Evolutionary conservation across 768 basidiomycete genomes (phyloP).

Genomic region (Russula virescens): DNA sequence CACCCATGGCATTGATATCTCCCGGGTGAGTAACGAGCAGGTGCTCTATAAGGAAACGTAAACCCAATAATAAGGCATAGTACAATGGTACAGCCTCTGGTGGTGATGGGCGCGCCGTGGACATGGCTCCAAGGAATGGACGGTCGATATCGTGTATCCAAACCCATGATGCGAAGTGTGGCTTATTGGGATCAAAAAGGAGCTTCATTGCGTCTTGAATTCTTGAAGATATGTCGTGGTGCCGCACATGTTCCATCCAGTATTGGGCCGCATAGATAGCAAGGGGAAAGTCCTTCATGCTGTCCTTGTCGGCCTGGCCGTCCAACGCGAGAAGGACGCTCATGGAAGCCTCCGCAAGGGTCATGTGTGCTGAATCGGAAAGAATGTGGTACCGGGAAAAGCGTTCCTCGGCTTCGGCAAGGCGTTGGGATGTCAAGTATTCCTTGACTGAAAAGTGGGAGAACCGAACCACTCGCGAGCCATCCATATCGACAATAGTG

Average conservation of each 20-base stretch:
- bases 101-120: background rate
- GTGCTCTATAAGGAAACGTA: background rate
- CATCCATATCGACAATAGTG: too few species aligned
- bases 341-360: background rate
- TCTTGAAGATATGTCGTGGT: background rate
- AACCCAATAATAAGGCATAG: background rate
- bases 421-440: background rate
- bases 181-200: background rate
- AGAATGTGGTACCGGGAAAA: background rate
- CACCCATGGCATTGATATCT: background rate
- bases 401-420: background rate
- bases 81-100: background rate
- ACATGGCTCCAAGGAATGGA: background rate
- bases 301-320: background rate
- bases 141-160: conserved; percentile 2
- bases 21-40: background rate
- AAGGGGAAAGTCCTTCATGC: background rate
- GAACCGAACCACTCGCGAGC: too few species aligned
- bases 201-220: background rate
- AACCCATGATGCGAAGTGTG: background rate
- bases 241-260: background rate
- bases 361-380: background rate
- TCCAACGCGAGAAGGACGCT: background rate
- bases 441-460: background rate
- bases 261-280: background rate